Evolutionary conservation across 176 grass and related monocot species (phyloP).

Genomic region (Eragrostis nindensis): DNA sequence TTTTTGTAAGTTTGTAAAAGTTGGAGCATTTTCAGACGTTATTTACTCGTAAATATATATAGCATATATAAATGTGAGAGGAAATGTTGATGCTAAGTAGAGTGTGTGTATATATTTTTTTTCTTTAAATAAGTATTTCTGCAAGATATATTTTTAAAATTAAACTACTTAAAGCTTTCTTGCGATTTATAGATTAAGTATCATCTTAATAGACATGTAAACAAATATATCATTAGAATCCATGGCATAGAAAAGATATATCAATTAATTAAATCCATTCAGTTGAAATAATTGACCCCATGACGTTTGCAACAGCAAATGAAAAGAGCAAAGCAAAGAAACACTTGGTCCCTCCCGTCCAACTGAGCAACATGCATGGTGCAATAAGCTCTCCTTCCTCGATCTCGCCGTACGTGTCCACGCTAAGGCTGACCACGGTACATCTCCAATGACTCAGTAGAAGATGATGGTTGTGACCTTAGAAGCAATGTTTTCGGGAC

Average conservation of each 20-base stretch:
- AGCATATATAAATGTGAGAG: neutral
- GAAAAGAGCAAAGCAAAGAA: constrained; percentile 39
- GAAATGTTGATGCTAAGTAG: neutral
- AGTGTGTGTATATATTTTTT: neutral
- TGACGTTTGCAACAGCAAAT: constrained; percentile 30
- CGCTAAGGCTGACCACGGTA: neutral
- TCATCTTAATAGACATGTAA: neutral
- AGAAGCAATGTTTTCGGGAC: too few relatives aligned
- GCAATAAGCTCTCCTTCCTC: constrained; percentile 5
- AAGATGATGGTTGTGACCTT: constrained; percentile 41
- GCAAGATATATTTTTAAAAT: neutral
- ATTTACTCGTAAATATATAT: neutral
- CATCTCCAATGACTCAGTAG: constrained; percentile 4
- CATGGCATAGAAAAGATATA: neutral
- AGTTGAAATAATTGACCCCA: constrained; percentile 32
- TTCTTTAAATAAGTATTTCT: neutral
- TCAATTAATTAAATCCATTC: constrained; percentile 28
- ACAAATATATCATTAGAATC: neutral
- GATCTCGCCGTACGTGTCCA: neutral
- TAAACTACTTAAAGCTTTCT: neutral
- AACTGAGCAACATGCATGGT: neutral
- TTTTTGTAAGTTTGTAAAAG: neutral
- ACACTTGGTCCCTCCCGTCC: constrained; percentile 13
- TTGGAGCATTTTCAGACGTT: neutral
- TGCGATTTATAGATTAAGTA: neutral